Conservation (phyloP, 352 stramenopile genomes). For the Pythium dissimile region DNA sequence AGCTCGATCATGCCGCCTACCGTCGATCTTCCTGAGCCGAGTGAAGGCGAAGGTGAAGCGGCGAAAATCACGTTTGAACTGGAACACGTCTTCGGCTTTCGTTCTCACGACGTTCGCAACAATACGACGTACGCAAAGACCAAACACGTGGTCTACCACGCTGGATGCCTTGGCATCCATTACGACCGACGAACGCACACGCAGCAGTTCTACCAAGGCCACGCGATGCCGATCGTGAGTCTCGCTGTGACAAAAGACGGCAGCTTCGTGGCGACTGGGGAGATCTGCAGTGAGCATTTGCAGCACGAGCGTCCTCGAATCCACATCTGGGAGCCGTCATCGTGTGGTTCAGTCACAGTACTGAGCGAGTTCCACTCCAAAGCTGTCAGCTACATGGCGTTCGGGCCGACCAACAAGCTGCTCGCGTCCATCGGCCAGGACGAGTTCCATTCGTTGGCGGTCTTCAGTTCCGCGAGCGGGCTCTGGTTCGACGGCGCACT, state of each 20-base stretch:
- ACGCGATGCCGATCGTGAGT: slow-evolving; percentile 57
- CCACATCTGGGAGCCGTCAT: slow-evolving; percentile 72
- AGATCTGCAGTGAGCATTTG: slow-evolving; percentile 61
- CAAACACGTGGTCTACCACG: slow-evolving; percentile 63
- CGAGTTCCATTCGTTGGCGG: slow-evolving; percentile 66
- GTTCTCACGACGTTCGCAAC: slow-evolving; percentile 53
- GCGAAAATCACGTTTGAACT: slow-evolving; percentile 41
- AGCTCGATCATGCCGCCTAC: slow-evolving; percentile 60
- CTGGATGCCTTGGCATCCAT: slow-evolving; percentile 54
- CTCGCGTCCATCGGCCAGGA: slow-evolving; percentile 69
- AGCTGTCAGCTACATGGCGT: slow-evolving; percentile 63
- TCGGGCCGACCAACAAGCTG: slow-evolving; percentile 38
- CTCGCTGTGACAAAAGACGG: slow-evolving; percentile 44
- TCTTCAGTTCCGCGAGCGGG: slow-evolving; percentile 57
- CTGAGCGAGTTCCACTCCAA: slow-evolving; percentile 66
- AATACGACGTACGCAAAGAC: slow-evolving; percentile 58
- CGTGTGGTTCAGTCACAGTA: slow-evolving; percentile 40
- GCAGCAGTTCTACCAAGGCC: slow-evolving; percentile 62
- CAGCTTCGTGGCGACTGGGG: slow-evolving; percentile 60
- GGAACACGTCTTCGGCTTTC: slow-evolving; percentile 66
- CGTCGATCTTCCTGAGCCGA: slow-evolving; percentile 29
- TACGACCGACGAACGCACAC: slow-evolving; percentile 72
- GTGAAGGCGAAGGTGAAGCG: slow-evolving; percentile 33
- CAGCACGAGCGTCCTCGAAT: slow-evolving; percentile 56
- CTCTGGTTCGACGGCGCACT: slow-evolving; percentile 65